Base-by-base conservation (phyloP, 805 yeast genomes). In the Ogataea ganodermae region DNA sequence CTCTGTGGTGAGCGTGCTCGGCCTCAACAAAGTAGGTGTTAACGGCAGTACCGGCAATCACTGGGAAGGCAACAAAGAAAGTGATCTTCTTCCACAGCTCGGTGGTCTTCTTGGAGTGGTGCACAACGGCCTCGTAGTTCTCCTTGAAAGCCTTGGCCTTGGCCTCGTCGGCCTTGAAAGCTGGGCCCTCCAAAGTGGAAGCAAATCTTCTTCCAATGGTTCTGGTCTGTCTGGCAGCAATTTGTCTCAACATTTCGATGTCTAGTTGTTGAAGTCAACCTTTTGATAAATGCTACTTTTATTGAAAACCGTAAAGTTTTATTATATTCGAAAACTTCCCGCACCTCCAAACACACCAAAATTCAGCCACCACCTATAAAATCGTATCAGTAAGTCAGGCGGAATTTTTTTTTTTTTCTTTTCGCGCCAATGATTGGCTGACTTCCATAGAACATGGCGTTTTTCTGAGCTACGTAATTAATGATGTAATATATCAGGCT, bases 1-100 rank as follows among this genome's bases (percentile, higher is more conserved):
- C 79, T 76, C 94, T 83, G 79, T 94, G 99, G 63, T 84, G 79
- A 59, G 94, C 90, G 71, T 94, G 99, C 70, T 86, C 89, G 62
- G 77, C 72, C 77, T 92, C 99, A 65, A 85, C 77, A 61, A 79
- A 80, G 71, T 79, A 83, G 46, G 94, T 89, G 75, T 89, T 89
- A 64, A 84, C 76, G 41, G 94, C 87, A 57, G 92, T 78, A 61
- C 81, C 76, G 49, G 78, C 70, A 59, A 91, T 81, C 44, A 88
- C 87, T 60, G 99, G 99, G 42, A 85, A 68, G 49, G 96, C 96
- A 50, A 89, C 82, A 50, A 79, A 78, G 65, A 80, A 73, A 37
- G 96, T 80, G 72, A 92, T 79, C 69, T 87, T 91, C 71, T 80
- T 83, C 99, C 99, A 92, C 60, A 84, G 74, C 36, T 72, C 70